These are phyloP conservation scores for Paxillus ammoniavirescens DNA, from an alignment of 768 basidiomycete genomes.

Conservation along the genomic window DNA sequence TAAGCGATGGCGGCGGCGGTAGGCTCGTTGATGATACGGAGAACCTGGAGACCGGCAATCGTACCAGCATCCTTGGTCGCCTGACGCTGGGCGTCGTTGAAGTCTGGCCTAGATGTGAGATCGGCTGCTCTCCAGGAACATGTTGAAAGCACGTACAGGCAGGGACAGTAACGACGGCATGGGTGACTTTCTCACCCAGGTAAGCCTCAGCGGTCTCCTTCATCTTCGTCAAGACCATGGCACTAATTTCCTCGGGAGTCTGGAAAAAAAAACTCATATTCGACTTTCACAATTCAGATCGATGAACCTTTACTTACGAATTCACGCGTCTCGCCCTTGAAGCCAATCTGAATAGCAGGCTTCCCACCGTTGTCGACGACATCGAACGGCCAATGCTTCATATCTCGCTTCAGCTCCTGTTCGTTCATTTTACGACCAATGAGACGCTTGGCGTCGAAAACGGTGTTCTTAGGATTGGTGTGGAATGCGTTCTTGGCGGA, in stretches of 20 bases:
- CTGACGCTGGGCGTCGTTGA: constrained; percentile 99
- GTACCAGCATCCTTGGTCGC: constrained; percentile 98
- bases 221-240: constrained; percentile 97
- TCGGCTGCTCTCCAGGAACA: background rate
- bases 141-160: constrained; percentile 59
- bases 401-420: constrained; percentile 73
- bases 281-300: background rate
- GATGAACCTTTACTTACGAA: constrained; percentile 58
- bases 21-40: constrained; percentile 98
- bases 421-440: constrained; percentile 88
- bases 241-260: constrained; percentile 93
- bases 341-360: constrained; percentile 72
- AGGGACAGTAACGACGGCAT: constrained; percentile 97
- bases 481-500: constrained; percentile 95
- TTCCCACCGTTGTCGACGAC: constrained; percentile 79
- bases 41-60: constrained; percentile 91
- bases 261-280: constrained; percentile 23
- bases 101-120: constrained; percentile 59
- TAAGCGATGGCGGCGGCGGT: constrained; percentile 98
- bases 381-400: constrained; percentile 91
- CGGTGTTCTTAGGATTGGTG: constrained; percentile 88
- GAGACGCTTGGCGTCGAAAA: constrained; percentile 95
- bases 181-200: constrained; percentile 92
- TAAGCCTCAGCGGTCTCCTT: constrained; percentile 99
- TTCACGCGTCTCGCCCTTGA: constrained; percentile 75